These are phyloP conservation scores for Aureobasidium subglaciale DNA, from an alignment of 2,329 filamentous ascomycete genomes.

Conservation along the genomic window DNA sequence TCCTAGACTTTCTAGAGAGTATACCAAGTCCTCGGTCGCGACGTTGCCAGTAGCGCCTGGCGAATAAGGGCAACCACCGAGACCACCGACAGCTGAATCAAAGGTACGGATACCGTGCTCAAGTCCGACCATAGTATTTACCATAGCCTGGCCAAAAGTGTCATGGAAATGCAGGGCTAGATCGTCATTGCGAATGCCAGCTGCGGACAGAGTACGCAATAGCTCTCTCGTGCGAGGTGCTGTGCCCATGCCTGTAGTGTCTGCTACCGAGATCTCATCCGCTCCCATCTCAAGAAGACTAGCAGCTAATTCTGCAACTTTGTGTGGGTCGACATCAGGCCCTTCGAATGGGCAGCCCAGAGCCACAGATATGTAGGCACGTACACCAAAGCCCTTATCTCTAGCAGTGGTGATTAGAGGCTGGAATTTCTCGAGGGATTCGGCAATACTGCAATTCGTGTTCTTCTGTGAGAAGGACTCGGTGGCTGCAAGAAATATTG, in stretches of 20 bases:
- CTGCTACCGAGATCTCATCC: slow-evolving; percentile 82
- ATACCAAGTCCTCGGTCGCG: slow-evolving; percentile 76
- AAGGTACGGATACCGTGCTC: slow-evolving; percentile 73
- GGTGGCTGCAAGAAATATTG: slow-evolving; percentile 75
- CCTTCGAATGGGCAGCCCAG: slow-evolving; percentile 73
- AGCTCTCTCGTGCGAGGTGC: slow-evolving; percentile 61
- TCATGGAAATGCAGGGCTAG: slow-evolving; percentile 84
- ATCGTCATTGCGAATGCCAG: slow-evolving; percentile 61
- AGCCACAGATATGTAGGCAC: slow-evolving; percentile 75
- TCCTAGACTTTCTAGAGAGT: slow-evolving; percentile 65
- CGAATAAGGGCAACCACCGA: slow-evolving; percentile 79
- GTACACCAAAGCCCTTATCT: slow-evolving; percentile 57
- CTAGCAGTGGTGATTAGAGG: slow-evolving; percentile 65
- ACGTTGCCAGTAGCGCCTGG: slow-evolving; percentile 84
- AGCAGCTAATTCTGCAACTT: slow-evolving; percentile 56
- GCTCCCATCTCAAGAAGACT: slow-evolving; percentile 74
- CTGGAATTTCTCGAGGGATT: slow-evolving; percentile 62
- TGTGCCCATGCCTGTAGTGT: slow-evolving; percentile 87
- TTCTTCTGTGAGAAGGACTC: slow-evolving; percentile 76
- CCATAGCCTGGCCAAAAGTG: slow-evolving; percentile 78
- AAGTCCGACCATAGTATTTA: slow-evolving; percentile 70
- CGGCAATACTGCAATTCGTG: slow-evolving; percentile 71
- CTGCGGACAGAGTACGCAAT: slow-evolving; percentile 56
- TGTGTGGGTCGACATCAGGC: slow-evolving; percentile 51
- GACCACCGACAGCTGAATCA: slow-evolving; percentile 69